Evolutionary conservation across 768 basidiomycete species (phyloP).

Genomic region (Infundibulicybe gibba): DNA sequence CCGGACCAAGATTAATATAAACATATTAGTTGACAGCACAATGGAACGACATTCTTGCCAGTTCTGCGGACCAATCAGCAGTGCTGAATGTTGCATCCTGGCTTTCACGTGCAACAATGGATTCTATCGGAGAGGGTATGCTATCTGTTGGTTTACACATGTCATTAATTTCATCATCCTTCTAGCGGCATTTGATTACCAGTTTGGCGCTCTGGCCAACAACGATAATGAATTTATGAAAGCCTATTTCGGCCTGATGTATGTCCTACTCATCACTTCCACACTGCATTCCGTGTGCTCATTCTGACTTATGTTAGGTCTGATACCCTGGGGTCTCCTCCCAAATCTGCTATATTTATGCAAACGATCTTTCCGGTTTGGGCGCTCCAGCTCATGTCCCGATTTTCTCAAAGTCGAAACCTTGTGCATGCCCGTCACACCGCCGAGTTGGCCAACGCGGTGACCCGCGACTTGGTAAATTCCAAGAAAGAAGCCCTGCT

Average conservation of each 20-base stretch:
- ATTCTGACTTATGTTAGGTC: conserved; percentile 28
- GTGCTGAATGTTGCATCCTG: conserved; percentile 48
- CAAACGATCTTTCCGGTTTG: conserved; percentile 46
- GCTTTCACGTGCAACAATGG: conserved; percentile 47
- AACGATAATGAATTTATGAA: conserved; percentile 49
- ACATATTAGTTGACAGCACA: conserved; percentile 37
- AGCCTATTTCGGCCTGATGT: conserved; percentile 52
- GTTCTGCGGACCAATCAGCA: conserved; percentile 31
- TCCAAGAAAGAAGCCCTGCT: conserved; percentile 45
- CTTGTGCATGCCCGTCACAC: conserved; percentile 45
- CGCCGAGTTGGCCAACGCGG: conserved; percentile 35
- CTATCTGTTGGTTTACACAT: neutral
- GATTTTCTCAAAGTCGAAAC: conserved; percentile 37
- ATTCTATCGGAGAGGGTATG: conserved; percentile 47
- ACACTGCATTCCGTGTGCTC: neutral
- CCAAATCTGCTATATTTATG: conserved; percentile 42
- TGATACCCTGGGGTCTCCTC: conserved; percentile 44
- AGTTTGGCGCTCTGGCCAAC: conserved; percentile 50
- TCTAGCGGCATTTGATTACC: conserved; percentile 50
- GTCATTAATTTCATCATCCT: neutral
- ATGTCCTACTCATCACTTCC: conserved; percentile 5
- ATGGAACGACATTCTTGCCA: conserved; percentile 50
- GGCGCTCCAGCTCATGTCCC: conserved; percentile 42
- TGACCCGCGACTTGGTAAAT: conserved; percentile 43
- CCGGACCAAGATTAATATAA: neutral